Base-by-base conservation (phyloP, 257 asterid species). In the Nicotiana paniculata region DNA sequence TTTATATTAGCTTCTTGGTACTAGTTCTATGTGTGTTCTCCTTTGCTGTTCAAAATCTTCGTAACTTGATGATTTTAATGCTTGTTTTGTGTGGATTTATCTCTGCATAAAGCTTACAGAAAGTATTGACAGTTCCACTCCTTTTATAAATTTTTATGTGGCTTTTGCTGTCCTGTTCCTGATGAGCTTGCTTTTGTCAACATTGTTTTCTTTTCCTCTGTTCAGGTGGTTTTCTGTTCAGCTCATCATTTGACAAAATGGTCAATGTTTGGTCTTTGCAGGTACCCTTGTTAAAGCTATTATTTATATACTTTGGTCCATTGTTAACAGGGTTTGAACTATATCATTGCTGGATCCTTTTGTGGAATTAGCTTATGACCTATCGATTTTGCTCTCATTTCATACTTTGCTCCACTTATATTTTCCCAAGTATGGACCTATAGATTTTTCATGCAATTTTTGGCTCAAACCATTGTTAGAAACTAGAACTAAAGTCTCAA, bases 241-340 rank as follows among this genome's bases (percentile, higher is more conserved):
- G 99, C 93, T 90, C 97, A 79, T 92, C 99, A 0, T 93, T 86
- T 83, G 99, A 96, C 89, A 96, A 90, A 91, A 85, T 81, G 61
- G 92, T 96, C 88, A 86, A 84, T 13, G 98, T 92, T 30, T 96
- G 99, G 99, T 93, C 94, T 88, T 89, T 96, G 81, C 89, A 93
- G 97, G 98, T 94, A 91, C 86, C 61, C 63, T 33, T 28, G 76
- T 77, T 58, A 28, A 57, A 74, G 72, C 43, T 17, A 82, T 57
- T 82, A 79, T 81, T 18, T 67, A 37, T 46, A 43, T 15, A 37
- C 77, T 57, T 51, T 16, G 15, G 24, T 39, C 77, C 26, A 6
- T 84, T 17, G 63, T 63, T 48, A 26, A 72, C 63, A 26, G 46
- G 28, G 55, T 59, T 55, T 67, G 1, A 58, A 72, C 21, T 46